Evolutionary conservation across 1,139 yeast species (phyloP), one percentile per base, ranked within the genome.

Genomic region (Magnusiomyces ingens): DNA sequence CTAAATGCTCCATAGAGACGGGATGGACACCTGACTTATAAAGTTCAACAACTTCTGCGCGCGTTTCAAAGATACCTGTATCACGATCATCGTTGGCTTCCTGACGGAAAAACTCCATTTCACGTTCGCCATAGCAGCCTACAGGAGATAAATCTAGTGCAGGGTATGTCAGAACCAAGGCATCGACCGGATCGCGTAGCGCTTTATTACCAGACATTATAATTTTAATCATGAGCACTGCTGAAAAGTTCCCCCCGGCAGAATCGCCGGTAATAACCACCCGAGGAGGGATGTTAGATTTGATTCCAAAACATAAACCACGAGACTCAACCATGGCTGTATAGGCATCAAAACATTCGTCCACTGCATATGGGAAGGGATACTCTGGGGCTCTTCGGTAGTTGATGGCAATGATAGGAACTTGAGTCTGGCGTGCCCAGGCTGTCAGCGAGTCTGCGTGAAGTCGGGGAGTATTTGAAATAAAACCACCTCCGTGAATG

Each of bases 281-380:
- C 26, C 55, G 55, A 2, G 60, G 60, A 38, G 52, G 58, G 12
- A 52, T 47, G 1, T 57, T 53, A 5, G 57, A 58, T 19, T 53
- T 45, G 13, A 58, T 52, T 2, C 60, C 60, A 2, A 58, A 48
- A 18, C 57, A 52, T 29, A 55, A 48, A 8, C 60, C 60, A 13
- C 54, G 50, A 18, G 60, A 58, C 21, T 56, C 57, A 41, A 58
- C 53, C 15, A 62, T 60, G 12, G 61, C 65, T 19, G 61, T 22
- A n/a, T 62, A 57, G 5, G 74, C 67, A 47, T 75, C 80, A 59
- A 66, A 76, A 37, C 78, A 67, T 59, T 78, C 82, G 22, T 77
- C 71, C 1, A 77, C 71, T 41, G 76, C 72, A 13, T 78, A 76
- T 2, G 82, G 82, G 58, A 69, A 78, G 15, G 79, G 79, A 55